Conservation (phyloP, 2,329 filamentous ascomycete species). For the Colletotrichum truncatum region DNA sequence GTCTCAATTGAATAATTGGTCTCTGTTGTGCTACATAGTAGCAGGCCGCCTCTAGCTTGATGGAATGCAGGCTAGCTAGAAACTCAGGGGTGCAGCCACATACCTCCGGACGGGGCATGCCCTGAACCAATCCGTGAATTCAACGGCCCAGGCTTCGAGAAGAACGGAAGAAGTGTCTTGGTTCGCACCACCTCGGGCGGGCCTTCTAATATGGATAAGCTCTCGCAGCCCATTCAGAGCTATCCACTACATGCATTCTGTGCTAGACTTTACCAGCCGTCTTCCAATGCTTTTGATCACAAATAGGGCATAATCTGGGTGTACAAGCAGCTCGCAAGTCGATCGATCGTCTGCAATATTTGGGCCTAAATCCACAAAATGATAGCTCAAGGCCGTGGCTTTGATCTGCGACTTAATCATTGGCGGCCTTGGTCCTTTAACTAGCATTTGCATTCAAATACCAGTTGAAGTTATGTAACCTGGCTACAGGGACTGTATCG, state of each 20-base stretch:
- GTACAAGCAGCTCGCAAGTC: too few species aligned
- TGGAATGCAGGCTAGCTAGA: neutral
- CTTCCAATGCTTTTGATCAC: too few species aligned
- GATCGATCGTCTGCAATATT: neutral
- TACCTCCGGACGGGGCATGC: neutral
- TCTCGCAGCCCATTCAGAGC: too few species aligned
- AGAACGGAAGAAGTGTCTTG: conserved; percentile 19
- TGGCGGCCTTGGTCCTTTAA: neutral
- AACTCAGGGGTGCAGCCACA: conserved; percentile 12
- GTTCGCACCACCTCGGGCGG: neutral
- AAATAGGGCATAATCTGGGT: too few species aligned
- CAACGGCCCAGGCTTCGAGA: conserved; percentile 29
- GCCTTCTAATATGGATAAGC: neutral
- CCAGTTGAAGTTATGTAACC: too few species aligned
- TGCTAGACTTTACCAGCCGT: too few species aligned
- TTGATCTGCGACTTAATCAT: neutral
- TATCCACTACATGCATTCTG: too few species aligned
- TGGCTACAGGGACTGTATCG: too few species aligned
- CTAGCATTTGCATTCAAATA: too few species aligned
- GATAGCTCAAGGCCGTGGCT: neutral
- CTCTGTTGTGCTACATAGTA: neutral
- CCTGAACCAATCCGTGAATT: conserved; percentile 20
- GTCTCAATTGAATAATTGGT: neutral
- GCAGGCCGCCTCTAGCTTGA: neutral
- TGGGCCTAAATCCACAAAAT: neutral